These are phyloP conservation scores for Colletotrichum sp. DNA, from an alignment of 2,329 filamentous ascomycete genomes.

Conservation along the genomic window DNA sequence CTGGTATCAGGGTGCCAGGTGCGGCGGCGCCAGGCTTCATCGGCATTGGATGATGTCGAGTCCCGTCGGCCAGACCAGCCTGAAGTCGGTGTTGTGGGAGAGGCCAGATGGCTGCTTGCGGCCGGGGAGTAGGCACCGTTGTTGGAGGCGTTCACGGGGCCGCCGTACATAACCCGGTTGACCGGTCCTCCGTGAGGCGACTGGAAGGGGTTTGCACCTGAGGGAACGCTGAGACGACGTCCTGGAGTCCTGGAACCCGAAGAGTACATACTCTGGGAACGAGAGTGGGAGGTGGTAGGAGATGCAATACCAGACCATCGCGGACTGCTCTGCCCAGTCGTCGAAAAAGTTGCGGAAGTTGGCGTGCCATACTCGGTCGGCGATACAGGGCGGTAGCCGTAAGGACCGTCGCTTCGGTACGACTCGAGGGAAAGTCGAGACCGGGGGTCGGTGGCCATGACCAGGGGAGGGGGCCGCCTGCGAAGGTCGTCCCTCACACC, in stretches of 20 bases:
- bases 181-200: slow-evolving; percentile 62
- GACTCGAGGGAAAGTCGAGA: slow-evolving; percentile 72
- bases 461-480: slow-evolving; percentile 78
- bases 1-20: slow-evolving; percentile 90
- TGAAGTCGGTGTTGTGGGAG: slow-evolving; percentile 69
- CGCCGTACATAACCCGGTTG: slow-evolving; percentile 59
- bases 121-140: slow-evolving; percentile 58
- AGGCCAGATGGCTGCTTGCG: slow-evolving; percentile 66
- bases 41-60: slow-evolving; percentile 64
- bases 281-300: slow-evolving; percentile 72
- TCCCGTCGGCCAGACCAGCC: slow-evolving; percentile 67
- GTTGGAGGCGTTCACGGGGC: slow-evolving; percentile 61
- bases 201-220: slow-evolving; percentile 76
- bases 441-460: slow-evolving; percentile 76
- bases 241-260: slow-evolving; percentile 68
- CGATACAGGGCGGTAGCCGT: slow-evolving; percentile 70
- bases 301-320: slow-evolving; percentile 75
- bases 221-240: slow-evolving; percentile 83
- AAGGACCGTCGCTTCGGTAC: slow-evolving; percentile 69
- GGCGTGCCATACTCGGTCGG: slow-evolving; percentile 82
- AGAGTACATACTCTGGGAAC: slow-evolving; percentile 74
- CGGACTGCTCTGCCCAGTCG: slow-evolving; percentile 73
- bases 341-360: slow-evolving; percentile 82
- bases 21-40: slow-evolving; percentile 80
- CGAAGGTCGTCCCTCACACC: slow-evolving; percentile 70